These are phyloP conservation scores for Populus ilicifolia DNA, from an alignment of 345 rosid species.

Conservation along the genomic window DNA sequence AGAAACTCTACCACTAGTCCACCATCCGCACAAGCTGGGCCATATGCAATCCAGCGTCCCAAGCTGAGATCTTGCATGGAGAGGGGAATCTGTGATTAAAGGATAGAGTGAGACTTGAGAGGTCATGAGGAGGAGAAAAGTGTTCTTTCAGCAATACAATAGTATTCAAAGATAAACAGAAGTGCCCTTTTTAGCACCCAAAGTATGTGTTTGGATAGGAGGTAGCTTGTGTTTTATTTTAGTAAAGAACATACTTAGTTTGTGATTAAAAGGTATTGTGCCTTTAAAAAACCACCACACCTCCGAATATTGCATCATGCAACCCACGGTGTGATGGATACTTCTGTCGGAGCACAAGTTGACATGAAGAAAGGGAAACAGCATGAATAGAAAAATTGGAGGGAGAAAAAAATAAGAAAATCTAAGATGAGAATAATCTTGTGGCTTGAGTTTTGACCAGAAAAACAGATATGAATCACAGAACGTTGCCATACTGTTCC, in stretches of 20 bases:
- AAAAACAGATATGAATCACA: too few relatives aligned
- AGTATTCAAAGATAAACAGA: constrained; percentile 10
- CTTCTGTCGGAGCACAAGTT: background rate
- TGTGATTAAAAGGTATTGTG: too few relatives aligned
- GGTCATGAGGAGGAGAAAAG: background rate
- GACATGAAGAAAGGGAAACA: background rate
- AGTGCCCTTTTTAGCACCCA: constrained; percentile 1
- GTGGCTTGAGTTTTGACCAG: background rate
- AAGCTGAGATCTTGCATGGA: background rate
- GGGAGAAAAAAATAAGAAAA: background rate
- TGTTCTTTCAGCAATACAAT: background rate
- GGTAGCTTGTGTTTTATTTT: too few relatives aligned
- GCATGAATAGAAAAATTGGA: background rate
- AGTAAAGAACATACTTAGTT: too few relatives aligned
- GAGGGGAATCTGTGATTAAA: background rate
- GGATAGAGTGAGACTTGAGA: background rate
- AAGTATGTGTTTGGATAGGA: too few relatives aligned
- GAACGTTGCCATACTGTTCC: background rate
- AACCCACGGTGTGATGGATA: background rate
- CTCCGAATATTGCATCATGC: constrained; percentile 10
- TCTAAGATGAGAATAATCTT: background rate
- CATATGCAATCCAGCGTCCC: background rate
- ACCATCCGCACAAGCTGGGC: background rate
- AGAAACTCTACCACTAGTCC: background rate
- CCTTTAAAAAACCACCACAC: too few relatives aligned